Percentiles rank a stretch among this genome's conserved stretches.
Conservation (phyloP, 495 filamentous ascomycete genomes). For the Aspergillus diversus region DNA sequence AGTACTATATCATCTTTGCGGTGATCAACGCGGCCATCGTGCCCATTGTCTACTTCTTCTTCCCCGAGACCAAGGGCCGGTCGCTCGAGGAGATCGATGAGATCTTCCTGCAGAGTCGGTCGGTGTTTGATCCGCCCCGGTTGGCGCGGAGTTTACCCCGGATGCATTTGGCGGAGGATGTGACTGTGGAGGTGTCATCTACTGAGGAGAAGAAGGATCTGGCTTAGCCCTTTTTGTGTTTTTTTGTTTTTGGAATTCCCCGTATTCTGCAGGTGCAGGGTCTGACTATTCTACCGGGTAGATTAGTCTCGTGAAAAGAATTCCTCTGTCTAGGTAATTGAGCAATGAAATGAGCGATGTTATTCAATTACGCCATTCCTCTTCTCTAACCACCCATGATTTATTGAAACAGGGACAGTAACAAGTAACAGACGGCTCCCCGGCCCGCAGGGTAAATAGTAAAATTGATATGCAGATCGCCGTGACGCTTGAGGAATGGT, state of each 20-base stretch:
- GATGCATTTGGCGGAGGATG: constrained; percentile 26
- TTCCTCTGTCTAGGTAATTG: not conserved
- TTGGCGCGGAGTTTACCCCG: constrained; percentile 34
- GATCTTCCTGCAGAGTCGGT: constrained; percentile 54
- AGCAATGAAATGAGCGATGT: no score
- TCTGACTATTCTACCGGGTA: no score
- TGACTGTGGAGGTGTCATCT: constrained; percentile 18
- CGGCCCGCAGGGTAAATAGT: constrained; percentile 8
- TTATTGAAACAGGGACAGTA: not conserved
- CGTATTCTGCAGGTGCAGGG: not conserved
- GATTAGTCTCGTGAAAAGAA: no score
- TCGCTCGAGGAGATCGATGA: constrained; percentile 80
- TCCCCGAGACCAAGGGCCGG: constrained; percentile 59
- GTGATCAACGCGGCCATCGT: constrained; percentile 51
- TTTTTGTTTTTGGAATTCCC: not conserved
- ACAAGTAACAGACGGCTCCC: not conserved
- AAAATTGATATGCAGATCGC: not conserved
- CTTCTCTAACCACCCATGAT: not conserved
- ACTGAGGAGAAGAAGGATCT: constrained; percentile 5
- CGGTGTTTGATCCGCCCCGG: constrained; percentile 35
- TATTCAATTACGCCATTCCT: not conserved
- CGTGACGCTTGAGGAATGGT: constrained; percentile 6
- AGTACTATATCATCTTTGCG: constrained; percentile 55
- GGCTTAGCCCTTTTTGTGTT: not conserved
- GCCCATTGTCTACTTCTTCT: constrained; percentile 59